Base-by-base conservation (phyloP, 805 yeast species). In the Grigorovia jiainica region DNA sequence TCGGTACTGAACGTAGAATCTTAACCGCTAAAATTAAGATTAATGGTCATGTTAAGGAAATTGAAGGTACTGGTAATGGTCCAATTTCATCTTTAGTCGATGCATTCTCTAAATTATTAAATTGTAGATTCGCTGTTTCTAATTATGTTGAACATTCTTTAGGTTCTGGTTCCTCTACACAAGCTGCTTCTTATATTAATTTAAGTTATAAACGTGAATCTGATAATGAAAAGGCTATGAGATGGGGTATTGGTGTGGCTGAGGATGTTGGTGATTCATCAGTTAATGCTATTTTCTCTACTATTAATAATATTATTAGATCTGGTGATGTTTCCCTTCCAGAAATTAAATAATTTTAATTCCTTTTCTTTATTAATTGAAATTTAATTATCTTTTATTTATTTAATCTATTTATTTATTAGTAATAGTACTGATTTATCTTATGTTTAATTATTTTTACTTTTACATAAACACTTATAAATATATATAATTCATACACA, bases 171-270 rank as follows among this genome's bases (percentile, higher is more conserved):
- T 78, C 89, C 13, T 66, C 71, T 46, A 71, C 84, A 42, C 72
- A 75, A 60, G 95, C 95, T 42, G 94, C 83, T n/a, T 75, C 90
- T 15, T 84, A 79, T 53, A 73, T 77, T 13, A 52, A 48, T 21
- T 23, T 54, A 29, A 43, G 47, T 8, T 52, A 49, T 36, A 47
- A 44, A 43, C 48, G 48, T 42, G 36, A 40, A 7, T 35, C 41
- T 18, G 47, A 45, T 21, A 46, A 50, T 27, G 49, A 43, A 34
- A 38, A 42, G 13, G 46, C 51, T 69, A 69, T 46, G 55, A 78
- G 71, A 52, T 85, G 95, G 94, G 95, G 95, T 60, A 86, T 86
- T 43, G 95, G 94, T 52, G 78, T 86, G 47, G 79, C 83, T 58
- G 87, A 78, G 60, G 92, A 85, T 63, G 87, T 82, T 35, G 76